Percentiles rank a stretch among this genome's conserved stretches.
Evolutionary conservation across 805 yeast genomes (phyloP).

Genomic region (Komagataella pastoris): DNA sequence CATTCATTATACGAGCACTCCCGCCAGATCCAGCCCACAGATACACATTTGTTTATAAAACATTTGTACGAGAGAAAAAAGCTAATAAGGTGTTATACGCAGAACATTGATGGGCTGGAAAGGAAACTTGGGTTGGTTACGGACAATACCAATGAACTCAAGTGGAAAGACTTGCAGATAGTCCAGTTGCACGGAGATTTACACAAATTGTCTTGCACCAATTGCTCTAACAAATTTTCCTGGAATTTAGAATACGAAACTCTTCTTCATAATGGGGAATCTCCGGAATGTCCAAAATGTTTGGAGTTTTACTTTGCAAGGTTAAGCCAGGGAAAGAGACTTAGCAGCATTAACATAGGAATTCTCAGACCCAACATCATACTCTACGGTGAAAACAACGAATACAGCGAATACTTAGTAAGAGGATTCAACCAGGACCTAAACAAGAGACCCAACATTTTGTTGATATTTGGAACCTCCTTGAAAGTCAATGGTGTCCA

Average conservation of each 20-base stretch:
- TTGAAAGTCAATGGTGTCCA: conserved; percentile 84
- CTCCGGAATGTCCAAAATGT: conserved; percentile 74
- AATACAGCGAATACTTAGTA: conserved; percentile 69
- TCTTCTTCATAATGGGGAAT: conserved; percentile 41
- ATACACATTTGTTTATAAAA: conserved; percentile 66
- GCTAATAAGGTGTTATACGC: conserved; percentile 81
- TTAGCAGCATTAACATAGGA: conserved; percentile 62
- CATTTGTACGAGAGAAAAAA: conserved; percentile 47
- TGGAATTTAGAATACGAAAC: conserved; percentile 48
- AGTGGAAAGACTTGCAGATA: conserved; percentile 59
- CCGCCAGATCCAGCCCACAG: conserved; percentile 61
- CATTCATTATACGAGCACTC: conserved; percentile 59
- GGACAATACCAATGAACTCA: conserved; percentile 27
- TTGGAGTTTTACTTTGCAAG: conserved; percentile 40
- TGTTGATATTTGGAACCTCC: conserved; percentile 89
- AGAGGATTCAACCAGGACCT: conserved; percentile 57
- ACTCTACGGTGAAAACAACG: conserved; percentile 89
- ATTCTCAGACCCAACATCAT: conserved; percentile 80
- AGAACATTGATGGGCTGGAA: conserved; percentile 88
- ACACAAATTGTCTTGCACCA: conserved; percentile 62
- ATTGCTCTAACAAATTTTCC: conserved; percentile 40
- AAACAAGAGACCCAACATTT: conserved; percentile 54
- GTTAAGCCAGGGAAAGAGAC: conserved; percentile 56
- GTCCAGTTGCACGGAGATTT: conserved; percentile 89
- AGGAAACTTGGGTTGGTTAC: conserved; percentile 51